Evolutionary conservation across 805 yeast species (phyloP).

Genomic region (Vanderwaltozyma polyspora): DNA sequence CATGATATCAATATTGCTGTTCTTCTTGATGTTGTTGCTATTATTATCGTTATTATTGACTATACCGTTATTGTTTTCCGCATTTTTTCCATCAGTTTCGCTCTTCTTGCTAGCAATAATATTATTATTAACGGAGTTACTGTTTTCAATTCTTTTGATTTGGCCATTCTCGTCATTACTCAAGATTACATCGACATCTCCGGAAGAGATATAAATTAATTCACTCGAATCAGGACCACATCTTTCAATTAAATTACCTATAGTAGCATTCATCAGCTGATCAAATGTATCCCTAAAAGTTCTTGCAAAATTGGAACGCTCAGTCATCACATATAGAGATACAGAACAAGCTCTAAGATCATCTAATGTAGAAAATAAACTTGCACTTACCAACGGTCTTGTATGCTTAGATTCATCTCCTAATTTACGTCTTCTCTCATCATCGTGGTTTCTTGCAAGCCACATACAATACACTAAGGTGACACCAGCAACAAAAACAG

Average conservation of each 20-base stretch:
- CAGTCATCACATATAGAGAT: conserved; percentile 55
- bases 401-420: conserved; percentile 53
- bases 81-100: background rate
- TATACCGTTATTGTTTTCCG: background rate
- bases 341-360: conserved; percentile 57
- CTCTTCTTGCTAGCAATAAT: background rate
- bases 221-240: conserved; percentile 56
- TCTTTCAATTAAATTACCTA: conserved; percentile 48
- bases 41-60: background rate
- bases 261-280: conserved; percentile 52
- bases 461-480: conserved; percentile 57
- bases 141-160: conserved; percentile 3
- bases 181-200: conserved; percentile 1
- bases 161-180: conserved; percentile 3
- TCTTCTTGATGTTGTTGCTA: background rate
- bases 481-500: conserved; percentile 59
- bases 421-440: conserved; percentile 39
- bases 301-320: conserved; percentile 49
- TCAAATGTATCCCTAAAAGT: conserved; percentile 59
- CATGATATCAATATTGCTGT: no score
- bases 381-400: conserved; percentile 45
- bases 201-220: conserved; percentile 29
- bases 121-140: background rate
- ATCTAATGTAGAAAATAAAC: conserved; percentile 44
- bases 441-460: conserved; percentile 53